Conservation (phyloP, 495 filamentous ascomycete species). For the Amphirosellinia nigrospora region DNA sequence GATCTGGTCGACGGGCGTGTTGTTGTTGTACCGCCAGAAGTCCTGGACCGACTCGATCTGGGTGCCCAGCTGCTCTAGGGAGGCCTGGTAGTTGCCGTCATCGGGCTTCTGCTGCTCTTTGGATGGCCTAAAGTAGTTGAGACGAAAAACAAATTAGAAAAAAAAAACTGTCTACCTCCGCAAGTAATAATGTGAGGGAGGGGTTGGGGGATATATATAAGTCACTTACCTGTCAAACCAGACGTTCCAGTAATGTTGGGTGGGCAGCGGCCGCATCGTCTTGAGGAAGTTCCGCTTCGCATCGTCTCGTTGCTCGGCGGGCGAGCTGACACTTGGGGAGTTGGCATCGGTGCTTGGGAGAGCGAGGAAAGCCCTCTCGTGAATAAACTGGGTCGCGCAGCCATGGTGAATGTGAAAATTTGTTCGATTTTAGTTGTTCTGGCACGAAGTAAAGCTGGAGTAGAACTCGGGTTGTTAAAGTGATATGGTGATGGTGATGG, state of each 20-base stretch:
- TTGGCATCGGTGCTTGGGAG: conserved; percentile 56
- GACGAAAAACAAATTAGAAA: conserved; percentile 28
- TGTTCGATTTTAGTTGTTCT: neutral
- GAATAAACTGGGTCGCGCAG: conserved; percentile 57
- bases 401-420: conserved; percentile 43
- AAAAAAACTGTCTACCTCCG: conserved; percentile 20
- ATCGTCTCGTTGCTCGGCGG: conserved; percentile 63
- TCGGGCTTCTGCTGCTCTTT: conserved; percentile 49
- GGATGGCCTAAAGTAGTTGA: conserved; percentile 43
- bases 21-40: conserved; percentile 91
- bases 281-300: conserved; percentile 65
- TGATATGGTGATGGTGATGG: conserved; percentile 8
- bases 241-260: conserved; percentile 67
- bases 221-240: conserved; percentile 59
- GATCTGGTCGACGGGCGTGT: conserved; percentile 77
- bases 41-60: conserved; percentile 77
- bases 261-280: conserved; percentile 63
- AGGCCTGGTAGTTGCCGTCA: conserved; percentile 61
- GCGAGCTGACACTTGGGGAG: conserved; percentile 56
- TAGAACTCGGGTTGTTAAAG: neutral
- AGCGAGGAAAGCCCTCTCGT: conserved; percentile 60
- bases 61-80: conserved; percentile 69
- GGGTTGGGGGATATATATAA: neutral
- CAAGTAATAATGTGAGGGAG: neutral
- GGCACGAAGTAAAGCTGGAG: neutral